Evolutionary conservation across 768 basidiomycete species (phyloP), one percentile per base, ranked within the genome.

Genomic region (Leccinum obscurum): DNA sequence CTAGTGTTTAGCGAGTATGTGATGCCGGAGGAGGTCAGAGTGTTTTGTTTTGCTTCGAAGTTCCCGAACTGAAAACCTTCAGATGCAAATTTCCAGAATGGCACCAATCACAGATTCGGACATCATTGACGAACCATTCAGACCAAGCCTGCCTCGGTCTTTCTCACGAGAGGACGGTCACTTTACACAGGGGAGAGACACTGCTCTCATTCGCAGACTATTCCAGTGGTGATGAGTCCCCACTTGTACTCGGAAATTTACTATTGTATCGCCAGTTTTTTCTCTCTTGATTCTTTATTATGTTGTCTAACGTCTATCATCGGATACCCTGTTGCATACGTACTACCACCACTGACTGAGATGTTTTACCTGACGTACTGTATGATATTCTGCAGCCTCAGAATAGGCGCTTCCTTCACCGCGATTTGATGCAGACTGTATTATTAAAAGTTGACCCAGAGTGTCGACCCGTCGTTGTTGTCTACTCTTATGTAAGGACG

Each of bases 61-160:
- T 30, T 24, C 39, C 46, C 41, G 61, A 35, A 60, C 57, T 55
- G 56, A 61, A 20, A 35, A 14, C 39, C 17, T 48, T 30, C 67
- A 90, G 89, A 82, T 88, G 83, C 86, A 88, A 72, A 81, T 84
- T 62, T 81, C 83, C 20, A 79, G 88, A 58, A 84, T 89, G 52
- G 80, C 83, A 17, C 80, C 83, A 9, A 77, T 81, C 41, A 80
- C 84, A 15, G 78, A 76, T 30, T 62, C 64, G 46, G 74, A 72
- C n/a, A 68, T 77, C 30, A 74, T 78, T 34, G 76, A 78, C 34
- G 82, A 82, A 62, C 78, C 79, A 30, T 72, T 74, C 62, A 65
- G 63, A 59, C 66, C 75, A 53, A 72, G 24, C 49, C 37, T 76
- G 11, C 68, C 75, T 62, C 70, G 73, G 54, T 68, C 75, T 39